Percentiles rank a stretch among this genome's conserved stretches.
Conservation (phyloP, 495 filamentous ascomycete species). For the Penicillium bialowiezense region DNA sequence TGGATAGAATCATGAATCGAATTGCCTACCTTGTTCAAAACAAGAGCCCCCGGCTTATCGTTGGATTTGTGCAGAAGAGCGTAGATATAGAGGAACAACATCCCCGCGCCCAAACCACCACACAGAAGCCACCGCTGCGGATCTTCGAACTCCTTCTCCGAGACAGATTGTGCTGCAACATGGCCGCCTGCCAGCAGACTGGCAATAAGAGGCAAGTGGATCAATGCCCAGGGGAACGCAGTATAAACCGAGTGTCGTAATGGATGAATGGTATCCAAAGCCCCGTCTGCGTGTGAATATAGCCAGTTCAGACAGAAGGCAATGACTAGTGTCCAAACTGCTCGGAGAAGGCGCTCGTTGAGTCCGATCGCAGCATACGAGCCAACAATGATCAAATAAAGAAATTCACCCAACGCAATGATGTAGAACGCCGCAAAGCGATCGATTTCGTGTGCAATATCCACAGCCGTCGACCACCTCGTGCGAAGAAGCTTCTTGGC, state of each 20-base stretch:
- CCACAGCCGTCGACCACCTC: conserved; percentile 37
- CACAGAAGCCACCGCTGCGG: conserved; percentile 37
- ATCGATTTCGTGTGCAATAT: conserved; percentile 47
- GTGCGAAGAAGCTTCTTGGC: conserved; percentile 34
- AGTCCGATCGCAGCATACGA: conserved; percentile 37
- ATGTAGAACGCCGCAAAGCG: conserved; percentile 49
- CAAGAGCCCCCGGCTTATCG: conserved; percentile 24
- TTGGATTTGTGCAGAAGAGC: conserved; percentile 30
- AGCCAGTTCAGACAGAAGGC: conserved; percentile 47
- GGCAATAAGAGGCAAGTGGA: conserved; percentile 41
- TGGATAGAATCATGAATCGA: neutral
- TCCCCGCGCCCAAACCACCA: conserved; percentile 33
- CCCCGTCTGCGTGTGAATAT: conserved; percentile 39
- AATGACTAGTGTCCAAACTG: conserved; percentile 43
- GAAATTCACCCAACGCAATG: conserved; percentile 48
- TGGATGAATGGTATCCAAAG: conserved; percentile 31
- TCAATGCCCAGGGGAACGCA: conserved; percentile 31
- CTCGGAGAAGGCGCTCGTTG: conserved; percentile 31
- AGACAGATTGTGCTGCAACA: conserved; percentile 28
- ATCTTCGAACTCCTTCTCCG: conserved; percentile 22
- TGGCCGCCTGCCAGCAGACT: conserved; percentile 40
- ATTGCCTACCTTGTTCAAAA: conserved; percentile 31
- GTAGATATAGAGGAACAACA: conserved; percentile 35
- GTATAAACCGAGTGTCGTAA: conserved; percentile 31
- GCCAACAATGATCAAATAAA: conserved; percentile 42